These are phyloP conservation scores for Lasiosphaeria miniovina DNA, from an alignment of 495 filamentous ascomycete genomes.

Conservation along the genomic window DNA sequence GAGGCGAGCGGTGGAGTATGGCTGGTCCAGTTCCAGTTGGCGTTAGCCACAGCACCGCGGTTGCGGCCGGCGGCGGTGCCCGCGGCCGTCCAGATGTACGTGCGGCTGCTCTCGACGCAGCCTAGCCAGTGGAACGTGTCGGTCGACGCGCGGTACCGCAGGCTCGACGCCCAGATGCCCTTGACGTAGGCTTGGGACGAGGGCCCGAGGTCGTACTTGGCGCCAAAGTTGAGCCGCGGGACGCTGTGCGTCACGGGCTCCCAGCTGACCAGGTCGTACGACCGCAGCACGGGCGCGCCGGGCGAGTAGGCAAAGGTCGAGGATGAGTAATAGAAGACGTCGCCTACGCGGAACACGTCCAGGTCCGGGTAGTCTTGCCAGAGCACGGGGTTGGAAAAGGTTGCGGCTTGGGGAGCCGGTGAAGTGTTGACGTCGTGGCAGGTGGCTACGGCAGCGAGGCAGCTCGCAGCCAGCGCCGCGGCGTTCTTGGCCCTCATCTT, in stretches of 20 bases:
- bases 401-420: background rate
- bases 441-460: too few species aligned
- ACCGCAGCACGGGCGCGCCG: slow-evolving; percentile 56
- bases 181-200: slow-evolving; percentile 44
- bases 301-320: slow-evolving; percentile 58
- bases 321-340: slow-evolving; percentile 53
- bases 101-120: slow-evolving; percentile 45
- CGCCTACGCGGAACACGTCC: slow-evolving; percentile 43
- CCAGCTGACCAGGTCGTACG: slow-evolving; percentile 58
- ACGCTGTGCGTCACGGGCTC: slow-evolving; percentile 53
- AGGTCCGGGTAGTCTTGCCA: slow-evolving; percentile 33
- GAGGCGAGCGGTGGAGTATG: slow-evolving; percentile 27
- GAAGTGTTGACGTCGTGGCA: too few species aligned
- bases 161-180: slow-evolving; percentile 55
- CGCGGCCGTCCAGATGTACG: slow-evolving; percentile 52
- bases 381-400: slow-evolving; percentile 42
- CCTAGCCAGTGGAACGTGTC: slow-evolving; percentile 56
- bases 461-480: too few species aligned
- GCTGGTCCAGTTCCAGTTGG: slow-evolving; percentile 34
- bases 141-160: slow-evolving; percentile 47
- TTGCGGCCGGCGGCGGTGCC: slow-evolving; percentile 19
- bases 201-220: slow-evolving; percentile 45
- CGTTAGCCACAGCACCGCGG: slow-evolving; percentile 12
- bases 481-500: too few species aligned
- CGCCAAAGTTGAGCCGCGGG: slow-evolving; percentile 46